Conservation (phyloP, 768 basidiomycete genomes). For the Hericium erinaceus region DNA sequence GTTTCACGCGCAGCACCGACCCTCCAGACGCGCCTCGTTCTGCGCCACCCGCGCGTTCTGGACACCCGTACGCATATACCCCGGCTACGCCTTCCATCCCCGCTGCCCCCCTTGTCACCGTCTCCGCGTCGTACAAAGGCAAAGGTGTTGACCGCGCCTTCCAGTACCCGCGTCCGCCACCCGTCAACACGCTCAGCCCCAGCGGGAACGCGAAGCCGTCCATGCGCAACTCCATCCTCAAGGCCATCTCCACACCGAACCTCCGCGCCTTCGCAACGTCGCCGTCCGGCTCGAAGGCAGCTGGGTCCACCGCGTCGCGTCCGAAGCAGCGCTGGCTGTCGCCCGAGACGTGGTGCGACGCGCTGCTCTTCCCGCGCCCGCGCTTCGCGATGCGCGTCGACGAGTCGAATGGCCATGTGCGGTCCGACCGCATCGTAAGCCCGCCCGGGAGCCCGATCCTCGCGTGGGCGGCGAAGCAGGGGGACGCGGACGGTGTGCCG, state of each 20-base stretch:
- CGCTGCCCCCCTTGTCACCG: slow-evolving; percentile 9
- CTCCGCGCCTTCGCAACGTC: slow-evolving; percentile 26
- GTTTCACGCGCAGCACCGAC: slow-evolving; percentile 8
- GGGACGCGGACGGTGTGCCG: not conserved
- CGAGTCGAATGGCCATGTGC: slow-evolving; percentile 16
- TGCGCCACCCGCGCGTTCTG: slow-evolving; percentile 16
- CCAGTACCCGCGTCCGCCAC: slow-evolving; percentile 9
- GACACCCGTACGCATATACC: slow-evolving; percentile 45
- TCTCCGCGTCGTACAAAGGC: slow-evolving; percentile 18
- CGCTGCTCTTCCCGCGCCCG: slow-evolving; percentile 66
- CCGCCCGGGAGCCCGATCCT: not conserved
- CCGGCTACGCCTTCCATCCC: slow-evolving; percentile 20
- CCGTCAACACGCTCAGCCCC: slow-evolving; percentile 14
- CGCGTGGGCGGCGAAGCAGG: not conserved
- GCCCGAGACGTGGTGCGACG: slow-evolving; percentile 78
- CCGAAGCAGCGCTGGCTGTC: slow-evolving; percentile 60
- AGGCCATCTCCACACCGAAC: slow-evolving; percentile 60
- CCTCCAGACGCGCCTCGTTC: slow-evolving; percentile 13
- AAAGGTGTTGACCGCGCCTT: slow-evolving; percentile 14
- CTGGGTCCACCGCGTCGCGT: slow-evolving; percentile 5
- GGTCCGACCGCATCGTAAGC: not conserved
- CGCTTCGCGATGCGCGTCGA: slow-evolving; percentile 44
- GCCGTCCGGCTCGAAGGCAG: slow-evolving; percentile 14
- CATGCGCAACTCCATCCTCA: slow-evolving; percentile 31
- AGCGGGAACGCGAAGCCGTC: slow-evolving; percentile 21